phyloP scores from a whole-genome alignment of 805 yeast genomes.

The Lipomyces sp. region DNA sequence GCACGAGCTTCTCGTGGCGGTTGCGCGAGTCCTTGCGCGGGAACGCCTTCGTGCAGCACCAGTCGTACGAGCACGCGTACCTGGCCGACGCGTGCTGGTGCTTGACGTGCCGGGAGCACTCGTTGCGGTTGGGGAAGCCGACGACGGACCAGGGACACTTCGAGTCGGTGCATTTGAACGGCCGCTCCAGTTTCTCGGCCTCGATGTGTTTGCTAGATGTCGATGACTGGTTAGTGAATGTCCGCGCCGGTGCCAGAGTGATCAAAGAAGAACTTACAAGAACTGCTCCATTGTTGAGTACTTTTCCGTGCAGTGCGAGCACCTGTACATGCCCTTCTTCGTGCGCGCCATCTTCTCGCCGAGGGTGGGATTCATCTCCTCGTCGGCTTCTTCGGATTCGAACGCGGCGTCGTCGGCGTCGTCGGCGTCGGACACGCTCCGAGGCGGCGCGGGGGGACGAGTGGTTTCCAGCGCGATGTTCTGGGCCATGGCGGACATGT shows the following conservation, averaged over 20 bases:
- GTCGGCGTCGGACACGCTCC: too few species aligned
- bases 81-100: constrained; percentile 32
- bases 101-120: constrained; percentile 39
- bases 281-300: constrained; percentile 38
- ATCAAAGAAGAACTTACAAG: constrained; percentile 9
- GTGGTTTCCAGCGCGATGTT: too few species aligned
- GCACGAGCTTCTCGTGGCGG: constrained; percentile 40
- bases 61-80: constrained; percentile 27
- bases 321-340: constrained; percentile 42
- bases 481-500: not conserved
- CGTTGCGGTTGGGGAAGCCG: constrained; percentile 42
- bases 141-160: constrained; percentile 45
- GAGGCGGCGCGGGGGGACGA: too few species aligned
- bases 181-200: constrained; percentile 36
- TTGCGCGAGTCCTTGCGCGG: constrained; percentile 38
- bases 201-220: constrained; percentile 39
- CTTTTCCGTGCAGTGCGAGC: constrained; percentile 41
- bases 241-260: not conserved
- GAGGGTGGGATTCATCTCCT: not conserved
- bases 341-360: constrained; percentile 25
- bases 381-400: too few species aligned
- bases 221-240: not conserved
- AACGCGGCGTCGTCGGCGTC: too few species aligned
- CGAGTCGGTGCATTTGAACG: constrained; percentile 38
- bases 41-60: constrained; percentile 32